Evolutionary conservation across 2,329 filamentous ascomycete species (phyloP).

Genomic region (Kalaharituber pfeilii): DNA sequence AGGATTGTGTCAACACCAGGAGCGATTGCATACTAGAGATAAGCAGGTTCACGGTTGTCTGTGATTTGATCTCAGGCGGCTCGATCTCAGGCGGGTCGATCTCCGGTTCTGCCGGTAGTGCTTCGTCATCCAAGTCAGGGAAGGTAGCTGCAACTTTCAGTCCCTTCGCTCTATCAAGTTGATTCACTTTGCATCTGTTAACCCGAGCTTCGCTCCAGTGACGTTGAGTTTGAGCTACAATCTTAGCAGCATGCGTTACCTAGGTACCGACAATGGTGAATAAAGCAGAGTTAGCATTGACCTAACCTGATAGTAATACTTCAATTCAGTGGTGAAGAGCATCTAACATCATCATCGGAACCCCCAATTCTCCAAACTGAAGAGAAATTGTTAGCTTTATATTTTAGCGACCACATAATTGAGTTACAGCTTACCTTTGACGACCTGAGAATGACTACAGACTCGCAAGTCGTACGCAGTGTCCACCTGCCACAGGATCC

Average conservation of each 20-base stretch:
- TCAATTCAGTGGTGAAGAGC: neutral
- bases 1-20: slow-evolving; percentile 2
- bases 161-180: neutral
- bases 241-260: neutral
- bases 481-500: slow-evolving; percentile 17
- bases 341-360: neutral
- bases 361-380: slow-evolving; percentile 12
- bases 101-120: neutral
- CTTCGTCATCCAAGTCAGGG: neutral
- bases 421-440: slow-evolving; percentile 14
- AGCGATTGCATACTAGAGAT: neutral
- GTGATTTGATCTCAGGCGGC: neutral
- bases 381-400: neutral
- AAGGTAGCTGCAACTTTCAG: neutral
- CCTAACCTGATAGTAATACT: neutral
- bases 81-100: neutral
- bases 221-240: neutral
- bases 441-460: slow-evolving; percentile 6
- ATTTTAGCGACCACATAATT: neutral
- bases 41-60: slow-evolving; percentile 1
- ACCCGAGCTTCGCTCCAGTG: neutral
- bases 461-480: slow-evolving; percentile 9
- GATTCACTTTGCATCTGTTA: neutral
- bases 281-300: neutral
- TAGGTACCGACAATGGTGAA: neutral